phyloP scores from a whole-genome alignment of 495 filamentous ascomycete genomes.

The Massariosphaeria phaeospora region DNA sequence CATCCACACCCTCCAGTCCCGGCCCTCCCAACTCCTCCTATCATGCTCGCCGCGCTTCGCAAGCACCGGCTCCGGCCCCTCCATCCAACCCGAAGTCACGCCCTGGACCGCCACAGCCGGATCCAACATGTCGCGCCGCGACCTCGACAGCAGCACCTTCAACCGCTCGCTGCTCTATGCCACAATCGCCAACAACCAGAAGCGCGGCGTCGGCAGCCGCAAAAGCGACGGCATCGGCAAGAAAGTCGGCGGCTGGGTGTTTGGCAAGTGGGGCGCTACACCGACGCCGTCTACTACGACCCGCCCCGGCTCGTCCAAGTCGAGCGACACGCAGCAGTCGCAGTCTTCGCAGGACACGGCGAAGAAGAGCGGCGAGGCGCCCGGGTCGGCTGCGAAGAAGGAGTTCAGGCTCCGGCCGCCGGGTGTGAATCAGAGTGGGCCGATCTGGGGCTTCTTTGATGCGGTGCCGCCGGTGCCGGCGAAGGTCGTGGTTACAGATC shows the following conservation, averaged over 20 bases:
- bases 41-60: conserved; percentile 28
- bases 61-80: conserved; percentile 9
- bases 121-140: conserved; percentile 19
- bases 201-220: not conserved
- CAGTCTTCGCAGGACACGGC: not conserved
- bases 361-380: not conserved
- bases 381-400: not conserved
- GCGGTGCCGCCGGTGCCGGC: conserved; percentile 25
- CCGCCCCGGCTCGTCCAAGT: not conserved
- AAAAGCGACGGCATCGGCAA: conserved; percentile 16
- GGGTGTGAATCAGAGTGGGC: conserved; percentile 39
- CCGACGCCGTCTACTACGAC: conserved; percentile 25
- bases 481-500: conserved; percentile 29
- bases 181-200: conserved; percentile 33
- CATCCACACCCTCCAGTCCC: conserved; percentile 37
- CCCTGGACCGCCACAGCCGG: conserved; percentile 33
- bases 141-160: conserved; percentile 22
- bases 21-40: conserved; percentile 31
- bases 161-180: conserved; percentile 32
- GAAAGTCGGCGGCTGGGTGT: conserved; percentile 41
- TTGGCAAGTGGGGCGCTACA: conserved; percentile 38
- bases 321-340: not conserved
- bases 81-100: conserved; percentile 28
- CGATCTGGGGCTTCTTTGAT: conserved; percentile 38
- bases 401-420: conserved; percentile 27